Evolutionary conservation across 305 asterid genomes (phyloP).

Genomic region (Fraxinus paxiana): DNA sequence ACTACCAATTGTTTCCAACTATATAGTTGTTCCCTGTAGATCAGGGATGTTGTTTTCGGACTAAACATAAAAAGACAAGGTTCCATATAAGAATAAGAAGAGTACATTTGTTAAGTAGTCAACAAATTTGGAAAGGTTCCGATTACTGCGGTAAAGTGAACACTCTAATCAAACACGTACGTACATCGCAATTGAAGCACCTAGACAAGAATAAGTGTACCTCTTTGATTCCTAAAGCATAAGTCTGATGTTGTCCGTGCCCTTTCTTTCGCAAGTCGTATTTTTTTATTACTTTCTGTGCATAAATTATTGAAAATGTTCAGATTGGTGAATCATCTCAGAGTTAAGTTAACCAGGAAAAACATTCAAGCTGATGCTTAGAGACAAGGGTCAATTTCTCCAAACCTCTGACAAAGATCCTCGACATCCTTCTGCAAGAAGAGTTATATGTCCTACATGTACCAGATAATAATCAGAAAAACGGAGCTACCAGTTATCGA

Average conservation of each 20-base stretch:
- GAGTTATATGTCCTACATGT: conserved; percentile 66
- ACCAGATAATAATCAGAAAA: conserved; percentile 20
- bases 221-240: conserved; percentile 98
- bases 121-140: conserved; percentile 4
- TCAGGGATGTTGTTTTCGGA: not conserved
- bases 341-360: conserved; percentile 18
- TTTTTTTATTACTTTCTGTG: conserved; percentile 68
- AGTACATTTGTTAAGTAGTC: conserved; percentile 15
- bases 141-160: conserved; percentile 2
- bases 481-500: not conserved
- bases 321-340: conserved; percentile 13
- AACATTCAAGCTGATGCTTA: conserved; percentile 10
- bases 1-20: not conserved
- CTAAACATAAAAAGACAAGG: conserved; percentile 1
- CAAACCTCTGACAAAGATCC: conserved; percentile 95
- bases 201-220: conserved; percentile 31
- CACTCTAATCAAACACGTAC: not conserved
- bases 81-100: conserved; percentile 13
- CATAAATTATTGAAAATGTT: conserved; percentile 19
- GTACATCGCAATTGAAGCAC: not conserved
- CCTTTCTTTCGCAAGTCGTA: conserved; percentile 79
- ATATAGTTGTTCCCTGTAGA: not conserved
- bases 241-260: conserved; percentile 91
- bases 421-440: conserved; percentile 96
- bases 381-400: conserved; percentile 17